Conservation (phyloP, 495 filamentous ascomycete genomes). For the Penicillium fimorum region DNA sequence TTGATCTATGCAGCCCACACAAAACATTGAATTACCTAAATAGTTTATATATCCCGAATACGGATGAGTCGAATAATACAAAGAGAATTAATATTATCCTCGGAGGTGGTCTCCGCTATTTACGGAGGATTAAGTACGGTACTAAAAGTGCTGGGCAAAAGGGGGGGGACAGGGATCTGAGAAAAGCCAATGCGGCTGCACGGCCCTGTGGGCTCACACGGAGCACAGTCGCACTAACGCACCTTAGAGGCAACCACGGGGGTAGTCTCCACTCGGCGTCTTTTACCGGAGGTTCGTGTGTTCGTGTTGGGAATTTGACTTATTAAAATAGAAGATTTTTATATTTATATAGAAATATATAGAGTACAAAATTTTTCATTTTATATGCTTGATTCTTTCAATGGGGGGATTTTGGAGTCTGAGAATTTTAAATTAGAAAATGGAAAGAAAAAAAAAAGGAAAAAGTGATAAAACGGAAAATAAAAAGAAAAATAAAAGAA, state of each 20-base stretch:
- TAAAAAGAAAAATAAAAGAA: conserved; percentile 12
- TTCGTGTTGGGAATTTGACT: background rate
- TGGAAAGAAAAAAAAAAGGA: background rate
- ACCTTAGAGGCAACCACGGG: conserved; percentile 30
- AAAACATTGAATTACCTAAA: no score
- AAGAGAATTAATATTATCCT: background rate
- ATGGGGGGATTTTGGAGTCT: background rate
- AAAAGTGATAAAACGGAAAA: background rate
- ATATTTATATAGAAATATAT: no score
- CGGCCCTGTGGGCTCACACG: conserved; percentile 27
- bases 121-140: conserved; percentile 7
- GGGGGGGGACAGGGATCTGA: conserved; percentile 22
- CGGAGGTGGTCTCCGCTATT: background rate
- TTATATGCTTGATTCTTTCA: no score
- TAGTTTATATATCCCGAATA: no score
- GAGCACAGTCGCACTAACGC: conserved; percentile 31
- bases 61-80: background rate
- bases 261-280: conserved; percentile 23
- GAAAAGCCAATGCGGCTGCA: conserved; percentile 18
- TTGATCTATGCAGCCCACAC: conserved; percentile 16
- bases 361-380: no score
- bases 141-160: conserved; percentile 7
- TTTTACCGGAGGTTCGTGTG: conserved; percentile 21
- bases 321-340: no score
- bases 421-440: background rate